phyloP scores from a whole-genome alignment of 1,284 basidiomycete genomes.

The Cystobasidiaceae sp. region DNA sequence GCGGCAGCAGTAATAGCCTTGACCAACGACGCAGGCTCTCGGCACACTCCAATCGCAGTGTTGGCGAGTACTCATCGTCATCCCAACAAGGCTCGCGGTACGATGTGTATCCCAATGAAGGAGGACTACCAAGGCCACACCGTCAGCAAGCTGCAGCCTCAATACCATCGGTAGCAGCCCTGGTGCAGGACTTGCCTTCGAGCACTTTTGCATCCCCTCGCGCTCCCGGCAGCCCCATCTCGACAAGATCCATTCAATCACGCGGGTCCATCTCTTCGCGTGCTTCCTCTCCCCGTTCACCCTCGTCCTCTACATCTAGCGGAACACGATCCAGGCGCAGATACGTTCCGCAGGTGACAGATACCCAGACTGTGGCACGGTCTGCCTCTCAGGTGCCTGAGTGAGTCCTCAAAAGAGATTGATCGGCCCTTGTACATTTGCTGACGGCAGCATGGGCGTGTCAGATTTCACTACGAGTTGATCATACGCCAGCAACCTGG shows the following conservation, averaged over 20 bases:
- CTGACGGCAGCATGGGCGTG: too few relatives aligned
- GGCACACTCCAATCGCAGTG: too few relatives aligned
- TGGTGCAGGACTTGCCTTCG: conserved; percentile 3
- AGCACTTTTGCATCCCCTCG: not conserved
- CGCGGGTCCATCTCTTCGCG: conserved; percentile 7
- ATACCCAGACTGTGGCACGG: not conserved
- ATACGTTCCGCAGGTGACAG: not conserved
- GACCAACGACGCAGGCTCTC: too few relatives aligned
- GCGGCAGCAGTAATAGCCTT: too few relatives aligned
- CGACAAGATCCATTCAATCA: not conserved
- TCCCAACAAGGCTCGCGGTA: too few relatives aligned
- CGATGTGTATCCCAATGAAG: too few relatives aligned
- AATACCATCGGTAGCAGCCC: not conserved
- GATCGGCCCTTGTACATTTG: not conserved
- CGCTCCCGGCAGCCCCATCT: not conserved
- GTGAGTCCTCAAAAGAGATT: not conserved
- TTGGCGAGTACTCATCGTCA: too few relatives aligned
- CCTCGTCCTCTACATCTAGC: conserved; percentile 22
- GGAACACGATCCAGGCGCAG: conserved; percentile 5
- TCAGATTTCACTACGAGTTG: conserved; percentile 19
- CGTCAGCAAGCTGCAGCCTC: not conserved
- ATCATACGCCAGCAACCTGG: conserved; percentile 26
- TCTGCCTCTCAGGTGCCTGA: conserved; percentile 8
- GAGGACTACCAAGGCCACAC: too few relatives aligned
- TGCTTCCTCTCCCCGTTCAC: conserved; percentile 11